Conservation (phyloP, 345 rosid species). For the Cardamine chenopodiifolia region DNA sequence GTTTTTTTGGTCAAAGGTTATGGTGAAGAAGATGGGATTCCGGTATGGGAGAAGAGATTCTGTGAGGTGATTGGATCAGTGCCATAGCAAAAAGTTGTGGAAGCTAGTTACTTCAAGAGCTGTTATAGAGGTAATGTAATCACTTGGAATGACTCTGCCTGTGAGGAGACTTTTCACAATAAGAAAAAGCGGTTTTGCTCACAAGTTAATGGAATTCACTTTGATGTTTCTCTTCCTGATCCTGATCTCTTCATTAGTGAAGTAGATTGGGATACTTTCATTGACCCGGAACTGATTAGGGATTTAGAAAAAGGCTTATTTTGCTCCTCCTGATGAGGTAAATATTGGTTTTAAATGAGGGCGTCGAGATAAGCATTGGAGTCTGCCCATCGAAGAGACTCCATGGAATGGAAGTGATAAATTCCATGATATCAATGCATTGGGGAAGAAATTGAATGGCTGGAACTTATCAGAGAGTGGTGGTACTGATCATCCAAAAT, state of each 20-base stretch:
- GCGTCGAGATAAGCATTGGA: slow-evolving; percentile 29
- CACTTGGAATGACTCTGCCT: slow-evolving; percentile 82
- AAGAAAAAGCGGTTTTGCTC: slow-evolving; percentile 80
- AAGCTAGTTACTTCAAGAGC: slow-evolving; percentile 49
- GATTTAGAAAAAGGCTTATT: slow-evolving; percentile 63
- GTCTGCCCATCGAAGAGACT: slow-evolving; percentile 43
- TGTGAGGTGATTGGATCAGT: slow-evolving; percentile 66
- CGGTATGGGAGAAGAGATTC: slow-evolving; percentile 76
- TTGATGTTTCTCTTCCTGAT: slow-evolving; percentile 62
- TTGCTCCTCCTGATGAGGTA: slow-evolving; percentile 50
- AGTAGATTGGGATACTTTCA: slow-evolving; percentile 65
- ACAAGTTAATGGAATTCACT: slow-evolving; percentile 52
- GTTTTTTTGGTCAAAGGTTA: slow-evolving; percentile 32
- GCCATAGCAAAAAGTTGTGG: slow-evolving; percentile 72
- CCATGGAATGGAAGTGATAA: slow-evolving; percentile 46
- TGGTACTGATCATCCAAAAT: slow-evolving; percentile 19
- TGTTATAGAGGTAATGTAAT: slow-evolving; percentile 51
- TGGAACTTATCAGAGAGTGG: slow-evolving; percentile 45
- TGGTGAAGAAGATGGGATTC: slow-evolving; percentile 56
- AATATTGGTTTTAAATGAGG: slow-evolving; percentile 42
- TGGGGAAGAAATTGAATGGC: slow-evolving; percentile 11
- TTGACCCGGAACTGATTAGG: slow-evolving; percentile 67
- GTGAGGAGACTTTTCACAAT: slow-evolving; percentile 72
- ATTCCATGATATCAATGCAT: not conserved
- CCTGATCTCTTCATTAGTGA: slow-evolving; percentile 62